Conservation (phyloP, 768 basidiomycete genomes). For the Flagelloscypha sp. region DNA sequence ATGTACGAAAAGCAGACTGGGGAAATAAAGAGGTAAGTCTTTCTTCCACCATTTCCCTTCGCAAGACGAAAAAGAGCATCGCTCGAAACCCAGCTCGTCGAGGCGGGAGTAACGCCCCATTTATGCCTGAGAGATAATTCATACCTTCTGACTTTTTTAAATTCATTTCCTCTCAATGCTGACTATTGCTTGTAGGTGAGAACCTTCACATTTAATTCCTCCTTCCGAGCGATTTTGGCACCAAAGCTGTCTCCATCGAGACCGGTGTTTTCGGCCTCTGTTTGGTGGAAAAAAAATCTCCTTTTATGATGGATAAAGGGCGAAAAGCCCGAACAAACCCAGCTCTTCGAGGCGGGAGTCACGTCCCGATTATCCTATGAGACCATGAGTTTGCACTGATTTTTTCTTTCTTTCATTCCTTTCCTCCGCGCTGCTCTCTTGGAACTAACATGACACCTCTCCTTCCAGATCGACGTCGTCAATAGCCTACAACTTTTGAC, state of each 20-base stretch:
- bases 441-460: neutral
- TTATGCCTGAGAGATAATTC: conserved; percentile 56
- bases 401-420: conserved; percentile 4
- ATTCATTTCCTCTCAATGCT: conserved; percentile 5
- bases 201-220: conserved; percentile 6
- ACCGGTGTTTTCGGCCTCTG: too few relatives aligned
- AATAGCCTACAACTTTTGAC: conserved; percentile 87
- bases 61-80: conserved; percentile 70
- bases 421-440: conserved; percentile 3
- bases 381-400: conserved; percentile 38
- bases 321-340: conserved; percentile 69
- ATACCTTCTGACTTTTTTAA: conserved; percentile 28
- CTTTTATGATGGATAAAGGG: conserved; percentile 64
- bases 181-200: conserved; percentile 15
- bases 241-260: too few relatives aligned
- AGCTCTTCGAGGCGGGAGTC: conserved; percentile 86
- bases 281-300: too few relatives aligned
- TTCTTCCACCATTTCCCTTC: conserved; percentile 2
- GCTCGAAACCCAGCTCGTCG: conserved; percentile 97
- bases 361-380: conserved; percentile 65
- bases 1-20: conserved; percentile 92
- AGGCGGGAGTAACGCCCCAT: conserved; percentile 89
- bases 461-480: conserved; percentile 73
- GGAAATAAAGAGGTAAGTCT: conserved; percentile 85
- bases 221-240: too few relatives aligned